A percentile compares a stretch with the other conserved stretches of the same genome.
Conservation (phyloP, 495 filamentous ascomycete genomes). For the Aspergillus olivimuriae region DNA sequence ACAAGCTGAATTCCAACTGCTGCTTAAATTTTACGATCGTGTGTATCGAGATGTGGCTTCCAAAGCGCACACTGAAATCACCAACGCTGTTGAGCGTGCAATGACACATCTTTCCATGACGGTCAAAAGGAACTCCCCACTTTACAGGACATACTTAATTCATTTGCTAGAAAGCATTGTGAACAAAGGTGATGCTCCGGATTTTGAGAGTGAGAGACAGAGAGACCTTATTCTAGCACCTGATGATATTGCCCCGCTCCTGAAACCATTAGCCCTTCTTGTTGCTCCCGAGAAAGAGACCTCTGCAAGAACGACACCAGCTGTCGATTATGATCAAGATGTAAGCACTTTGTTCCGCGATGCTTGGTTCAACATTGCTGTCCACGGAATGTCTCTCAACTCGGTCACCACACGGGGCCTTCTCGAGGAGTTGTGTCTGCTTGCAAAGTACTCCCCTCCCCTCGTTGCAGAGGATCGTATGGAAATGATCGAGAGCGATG, state of each 20-base stretch:
- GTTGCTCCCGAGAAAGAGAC: constrained; percentile 51
- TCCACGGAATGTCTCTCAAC: constrained; percentile 79
- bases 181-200: constrained; percentile 71
- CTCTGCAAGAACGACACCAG: constrained; percentile 19
- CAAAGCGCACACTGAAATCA: constrained; percentile 49
- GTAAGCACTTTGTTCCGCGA: constrained; percentile 69
- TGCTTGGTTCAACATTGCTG: constrained; percentile 94
- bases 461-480: constrained; percentile 77
- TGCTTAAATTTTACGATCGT: constrained; percentile 75
- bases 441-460: constrained; percentile 81
- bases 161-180: constrained; percentile 84
- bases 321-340: constrained; percentile 53
- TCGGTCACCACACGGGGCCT: constrained; percentile 63
- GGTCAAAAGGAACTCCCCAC: constrained; percentile 57
- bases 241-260: constrained; percentile 73
- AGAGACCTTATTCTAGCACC: constrained; percentile 72
- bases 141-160: constrained; percentile 71
- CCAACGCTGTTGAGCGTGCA: constrained; percentile 46
- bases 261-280: constrained; percentile 73
- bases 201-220: constrained; percentile 54
- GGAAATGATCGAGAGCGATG: constrained; percentile 86
- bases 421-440: constrained; percentile 63
- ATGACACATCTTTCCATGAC: constrained; percentile 67
- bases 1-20: constrained; percentile 68
- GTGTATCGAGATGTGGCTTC: constrained; percentile 63